Conservation (phyloP, 164 flowering plant genomes). For the Aristolochia californica region DNA sequence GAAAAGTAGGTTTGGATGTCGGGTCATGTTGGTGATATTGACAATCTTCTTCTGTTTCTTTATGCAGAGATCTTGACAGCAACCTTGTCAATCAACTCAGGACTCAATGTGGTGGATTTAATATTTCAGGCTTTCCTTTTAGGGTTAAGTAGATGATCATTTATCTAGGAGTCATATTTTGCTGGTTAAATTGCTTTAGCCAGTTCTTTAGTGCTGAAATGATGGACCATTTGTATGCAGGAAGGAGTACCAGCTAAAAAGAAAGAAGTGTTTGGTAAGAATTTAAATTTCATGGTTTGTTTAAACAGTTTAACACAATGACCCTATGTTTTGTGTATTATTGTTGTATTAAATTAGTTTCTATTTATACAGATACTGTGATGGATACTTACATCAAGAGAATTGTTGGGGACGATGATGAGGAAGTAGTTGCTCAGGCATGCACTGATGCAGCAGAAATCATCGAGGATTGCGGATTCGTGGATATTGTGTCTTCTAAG, state of each 20-base stretch:
- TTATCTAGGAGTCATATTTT: neutral
- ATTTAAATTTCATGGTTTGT: neutral
- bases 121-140: slow-evolving; percentile 3
- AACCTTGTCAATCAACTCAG: slow-evolving; percentile 47
- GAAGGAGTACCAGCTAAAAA: slow-evolving; percentile 57
- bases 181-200: neutral
- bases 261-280: slow-evolving; percentile 68
- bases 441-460: slow-evolving; percentile 68
- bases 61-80: slow-evolving; percentile 78
- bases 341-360: slow-evolving; percentile 6
- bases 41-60: no score
- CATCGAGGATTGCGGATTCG: slow-evolving; percentile 63
- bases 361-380: slow-evolving; percentile 42
- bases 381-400: slow-evolving; percentile 72
- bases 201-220: neutral
- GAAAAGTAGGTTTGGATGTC: no score
- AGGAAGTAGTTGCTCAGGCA: slow-evolving; percentile 98
- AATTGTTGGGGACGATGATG: slow-evolving; percentile 90
- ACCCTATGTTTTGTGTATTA: neutral
- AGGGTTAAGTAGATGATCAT: neutral
- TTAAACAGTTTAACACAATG: no score
- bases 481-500: slow-evolving; percentile 70
- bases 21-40: no score
- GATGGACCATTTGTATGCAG: slow-evolving; percentile 26
- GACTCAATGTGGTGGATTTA: slow-evolving; percentile 42